Percentiles rank a stretch among this genome's conserved stretches.
Evolutionary conservation across 371 early-diverging fungal genomes (phyloP).

Genomic region (Mortierella sp.): DNA sequence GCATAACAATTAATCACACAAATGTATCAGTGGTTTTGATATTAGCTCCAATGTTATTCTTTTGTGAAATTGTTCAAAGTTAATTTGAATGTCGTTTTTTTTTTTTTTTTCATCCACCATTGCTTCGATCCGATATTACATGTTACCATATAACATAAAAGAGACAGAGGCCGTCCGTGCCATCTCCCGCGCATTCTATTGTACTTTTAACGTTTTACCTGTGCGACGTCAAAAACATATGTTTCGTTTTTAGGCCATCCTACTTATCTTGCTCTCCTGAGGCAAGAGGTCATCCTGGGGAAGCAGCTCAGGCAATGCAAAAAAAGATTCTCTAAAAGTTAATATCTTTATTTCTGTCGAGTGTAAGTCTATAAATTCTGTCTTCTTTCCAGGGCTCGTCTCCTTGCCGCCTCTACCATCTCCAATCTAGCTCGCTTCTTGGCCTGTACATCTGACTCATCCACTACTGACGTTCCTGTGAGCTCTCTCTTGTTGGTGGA

Average conservation of each 20-base stretch:
- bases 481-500: background rate
- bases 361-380: slow-evolving; percentile 11
- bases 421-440: slow-evolving; percentile 57
- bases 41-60: too few species aligned
- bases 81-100: background rate
- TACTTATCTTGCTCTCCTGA: too few species aligned
- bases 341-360: background rate
- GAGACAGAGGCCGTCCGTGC: background rate
- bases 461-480: background rate
- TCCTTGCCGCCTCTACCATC: slow-evolving; percentile 63
- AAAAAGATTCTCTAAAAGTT: too few species aligned
- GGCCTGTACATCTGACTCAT: slow-evolving; percentile 30
- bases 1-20: too few species aligned
- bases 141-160: background rate
- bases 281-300: too few species aligned
- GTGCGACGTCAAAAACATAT: background rate
- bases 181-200: background rate
- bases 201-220: background rate
- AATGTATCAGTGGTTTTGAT: too few species aligned
- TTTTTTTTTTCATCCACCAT: too few species aligned
- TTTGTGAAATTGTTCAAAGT: too few species aligned
- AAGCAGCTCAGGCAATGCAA: too few species aligned
- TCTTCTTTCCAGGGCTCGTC: slow-evolving; percentile 67
- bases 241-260: too few species aligned
- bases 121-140: too few species aligned